Base-by-base conservation (phyloP, 148 eudicot genomes). In the Vaccinium myrtillus region DNA sequence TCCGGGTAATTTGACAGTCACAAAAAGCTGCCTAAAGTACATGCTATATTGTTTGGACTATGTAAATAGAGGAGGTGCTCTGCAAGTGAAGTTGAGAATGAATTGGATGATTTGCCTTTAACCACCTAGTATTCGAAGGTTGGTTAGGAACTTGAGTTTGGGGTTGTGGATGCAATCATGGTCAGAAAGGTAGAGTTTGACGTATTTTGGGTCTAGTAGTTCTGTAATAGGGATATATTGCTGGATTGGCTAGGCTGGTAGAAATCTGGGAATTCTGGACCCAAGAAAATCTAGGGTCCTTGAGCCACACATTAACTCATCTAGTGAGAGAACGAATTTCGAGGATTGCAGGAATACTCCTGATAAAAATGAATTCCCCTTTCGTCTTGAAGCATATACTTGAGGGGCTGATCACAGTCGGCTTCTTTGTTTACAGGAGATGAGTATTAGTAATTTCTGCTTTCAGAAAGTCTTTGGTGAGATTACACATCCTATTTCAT, bases 121-220 rank as follows among this genome's bases (percentile, higher is more conserved):
- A 71, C 48, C 21, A 32, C 76, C 46, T 70, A 70, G 75, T 70
- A 16, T 71, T 14, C 36, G 46, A 43, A 4, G 46, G 46, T 43
- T 71, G 46, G 46, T 71, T 27, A 71, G 19, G 15, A 71, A 71
- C 39, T 71, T 36, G 76, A 18, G 43, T 70, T 70, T 70, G 36
- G 18, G 75, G 30, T 69, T 67, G 73, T 21, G 73, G 73, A 67
- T 67, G 73, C 73, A 67, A 67, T 67, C 32, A 23, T 67, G 27
- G 73, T 67, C 36, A 11, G 73, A 25, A 67, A 21, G 73, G 73
- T 67, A 11, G 15, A 67, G 73, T 67, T 67, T 23, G 73, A 67
- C 70, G 4, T 65, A 23, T 21, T 65, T 21, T 65, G 30, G 61
- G 21, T 65, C 70, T 23, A 65, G 67, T 59, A 67, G 36, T 11